phyloP scores from a whole-genome alignment of 805 yeast species.

The Candida incommunis region DNA sequence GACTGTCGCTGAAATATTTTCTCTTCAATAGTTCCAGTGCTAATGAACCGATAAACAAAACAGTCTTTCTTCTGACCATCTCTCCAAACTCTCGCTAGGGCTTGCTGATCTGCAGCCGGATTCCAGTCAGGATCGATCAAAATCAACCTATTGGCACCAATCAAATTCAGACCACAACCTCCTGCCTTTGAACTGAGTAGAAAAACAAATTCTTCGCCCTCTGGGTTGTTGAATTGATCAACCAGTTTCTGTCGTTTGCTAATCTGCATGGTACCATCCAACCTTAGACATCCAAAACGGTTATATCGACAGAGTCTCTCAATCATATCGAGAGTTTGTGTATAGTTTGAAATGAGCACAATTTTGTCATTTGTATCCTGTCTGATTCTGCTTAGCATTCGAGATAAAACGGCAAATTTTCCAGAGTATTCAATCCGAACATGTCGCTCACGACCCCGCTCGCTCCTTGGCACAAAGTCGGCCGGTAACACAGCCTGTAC shows the following conservation, averaged over 20 bases:
- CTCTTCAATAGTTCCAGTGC: constrained; percentile 93
- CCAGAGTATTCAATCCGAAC: constrained; percentile 77
- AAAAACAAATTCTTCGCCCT: constrained; percentile 75
- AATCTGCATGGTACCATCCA: constrained; percentile 88
- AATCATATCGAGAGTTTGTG: constrained; percentile 83
- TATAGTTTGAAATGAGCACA: constrained; percentile 86
- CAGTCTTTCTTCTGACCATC: constrained; percentile 98
- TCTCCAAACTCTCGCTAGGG: constrained; percentile 95
- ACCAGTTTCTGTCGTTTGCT: constrained; percentile 88
- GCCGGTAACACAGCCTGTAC: constrained; percentile 48
- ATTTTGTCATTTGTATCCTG: constrained; percentile 86
- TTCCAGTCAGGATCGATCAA: constrained; percentile 94
- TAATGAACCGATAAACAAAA: constrained; percentile 82
- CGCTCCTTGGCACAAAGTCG: constrained; percentile 40
- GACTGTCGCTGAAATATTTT: constrained; percentile 92
- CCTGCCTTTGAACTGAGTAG: constrained; percentile 92
- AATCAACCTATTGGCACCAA: constrained; percentile 87
- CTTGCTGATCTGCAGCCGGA: constrained; percentile 97
- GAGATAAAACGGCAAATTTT: constrained; percentile 68
- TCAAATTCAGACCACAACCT: constrained; percentile 94
- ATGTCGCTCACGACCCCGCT: constrained; percentile 41
- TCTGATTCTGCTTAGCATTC: constrained; percentile 67
- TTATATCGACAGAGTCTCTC: constrained; percentile 70
- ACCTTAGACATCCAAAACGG: constrained; percentile 62
- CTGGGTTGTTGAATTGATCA: constrained; percentile 82